Base-by-base conservation (phyloP, 495 filamentous ascomycete genomes). In the Paragyromitra xinjiangensis region DNA sequence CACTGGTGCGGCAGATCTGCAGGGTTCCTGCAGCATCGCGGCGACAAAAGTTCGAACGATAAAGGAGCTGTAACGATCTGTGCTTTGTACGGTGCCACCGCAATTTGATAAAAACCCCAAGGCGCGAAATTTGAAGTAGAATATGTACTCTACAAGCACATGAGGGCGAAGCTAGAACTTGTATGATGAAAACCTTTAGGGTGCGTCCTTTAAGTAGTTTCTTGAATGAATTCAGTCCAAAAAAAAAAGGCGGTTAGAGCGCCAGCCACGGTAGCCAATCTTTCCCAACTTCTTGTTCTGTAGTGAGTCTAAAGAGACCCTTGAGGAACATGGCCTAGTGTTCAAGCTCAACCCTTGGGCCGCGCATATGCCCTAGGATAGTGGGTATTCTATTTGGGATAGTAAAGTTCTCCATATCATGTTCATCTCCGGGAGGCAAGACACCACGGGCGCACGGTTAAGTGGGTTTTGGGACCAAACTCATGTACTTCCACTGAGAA, bases 1-100 rank as follows among this genome's bases (percentile, higher is more conserved):
- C 68, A 56, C 39, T 70, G 55, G 68, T 48, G 68, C 68, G 55
- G 68, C 42, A 70, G 68, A 70, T 70, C 68, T 59, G 68, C 68
- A 70, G 58, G 68, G 42, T 61, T 70, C 68, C 58, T 61, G 68
- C 68, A 70, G 68, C 55, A 62, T 42, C 58, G 68, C 68, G 39
- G 68, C 68, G 48, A 70, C 68, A 45, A 61, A 37, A 70, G 68
- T 70, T 42, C 42, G 39, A 70, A 34, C 39, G 51, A 59, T 40
- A 59, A 19, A 45, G 44, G 44, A 48, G 44, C 44, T 48, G 44
- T 48, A 16, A 48, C 11, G 44, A 48, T 48, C 44, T 16, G 44
- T 48, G 44, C 44, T 48, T 48, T 48, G 44, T 48, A 48, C 16
- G 44, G 44, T 22, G 51, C 16, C 7, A n/a, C 22, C 7, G 51